A percentile compares a stretch with the other conserved stretches of the same genome.
Evolutionary conservation across 305 asterid species (phyloP).

Genomic region (Coffea humblotiana): DNA sequence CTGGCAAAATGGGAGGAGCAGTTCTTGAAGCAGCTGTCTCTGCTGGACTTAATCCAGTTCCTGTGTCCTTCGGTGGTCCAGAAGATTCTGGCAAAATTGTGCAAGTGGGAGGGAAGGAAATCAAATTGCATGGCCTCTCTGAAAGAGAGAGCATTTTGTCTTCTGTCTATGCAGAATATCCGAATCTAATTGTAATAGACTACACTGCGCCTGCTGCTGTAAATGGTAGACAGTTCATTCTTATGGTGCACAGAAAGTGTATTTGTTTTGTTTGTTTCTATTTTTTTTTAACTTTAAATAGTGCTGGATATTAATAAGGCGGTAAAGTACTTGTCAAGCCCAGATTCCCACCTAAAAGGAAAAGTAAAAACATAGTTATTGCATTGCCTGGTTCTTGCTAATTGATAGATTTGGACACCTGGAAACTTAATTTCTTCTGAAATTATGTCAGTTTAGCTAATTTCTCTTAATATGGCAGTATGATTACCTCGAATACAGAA

Average conservation of each 20-base stretch:
- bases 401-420: background rate
- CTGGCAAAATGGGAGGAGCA: conserved; percentile 93
- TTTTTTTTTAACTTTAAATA: background rate
- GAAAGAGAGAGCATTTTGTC: conserved; percentile 59
- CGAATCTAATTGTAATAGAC: conserved; percentile 72
- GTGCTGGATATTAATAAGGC: background rate
- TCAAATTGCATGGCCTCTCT: conserved; percentile 63
- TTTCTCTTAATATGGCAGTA: too few relatives aligned
- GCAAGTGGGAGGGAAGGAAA: conserved; percentile 66
- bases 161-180: conserved; percentile 53
- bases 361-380: background rate
- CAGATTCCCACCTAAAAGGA: background rate
- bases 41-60: conserved; percentile 77
- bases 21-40: conserved; percentile 88
- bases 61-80: conserved; percentile 72
- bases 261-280: background rate
- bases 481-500: background rate
- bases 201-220: conserved; percentile 84
- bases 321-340: background rate
- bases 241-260: background rate
- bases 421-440: background rate
- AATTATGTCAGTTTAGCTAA: background rate
- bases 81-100: conserved; percentile 67
- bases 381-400: background rate
- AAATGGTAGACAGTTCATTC: conserved; percentile 50